Conservation (phyloP, 495 filamentous ascomycete species). For the Trichoderma parareesei region DNA sequence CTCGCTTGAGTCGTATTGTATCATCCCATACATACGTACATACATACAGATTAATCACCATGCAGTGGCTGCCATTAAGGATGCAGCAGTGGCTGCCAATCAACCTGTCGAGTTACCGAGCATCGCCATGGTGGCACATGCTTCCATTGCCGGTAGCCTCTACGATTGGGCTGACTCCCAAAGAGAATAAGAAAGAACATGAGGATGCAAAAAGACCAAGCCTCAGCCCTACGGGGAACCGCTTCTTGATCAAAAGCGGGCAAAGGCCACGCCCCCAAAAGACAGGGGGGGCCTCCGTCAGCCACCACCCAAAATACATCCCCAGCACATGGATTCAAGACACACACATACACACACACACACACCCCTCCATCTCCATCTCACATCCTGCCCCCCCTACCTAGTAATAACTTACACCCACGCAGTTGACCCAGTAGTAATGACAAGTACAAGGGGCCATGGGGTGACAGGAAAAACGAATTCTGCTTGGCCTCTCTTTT, state of each 20-base stretch:
- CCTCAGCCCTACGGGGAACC: neutral
- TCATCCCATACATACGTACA: no score
- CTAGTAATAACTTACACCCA: no score
- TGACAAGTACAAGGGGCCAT: neutral
- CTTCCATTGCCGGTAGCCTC: neutral
- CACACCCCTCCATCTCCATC: neutral
- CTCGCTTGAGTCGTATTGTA: no score
- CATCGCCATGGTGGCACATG: neutral
- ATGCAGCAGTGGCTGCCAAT: no score
- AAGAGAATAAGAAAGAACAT: no score
- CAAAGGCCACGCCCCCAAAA: neutral
- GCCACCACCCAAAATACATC: neutral
- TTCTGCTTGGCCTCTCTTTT: neutral
- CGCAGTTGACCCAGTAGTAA: no score
- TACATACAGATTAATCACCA: neutral
- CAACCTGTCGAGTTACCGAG: no score
- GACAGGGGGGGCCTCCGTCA: neutral
- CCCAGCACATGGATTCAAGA: neutral
- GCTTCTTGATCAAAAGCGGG: neutral
- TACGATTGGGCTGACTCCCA: constrained; percentile 8
- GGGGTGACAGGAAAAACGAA: neutral
- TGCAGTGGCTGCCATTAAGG: no score
- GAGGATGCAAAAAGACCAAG: no score
- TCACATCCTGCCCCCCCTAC: no score
- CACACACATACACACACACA: neutral